phyloP scores from a whole-genome alignment of 768 basidiomycete species.

The Pleurotus ostreatus region DNA sequence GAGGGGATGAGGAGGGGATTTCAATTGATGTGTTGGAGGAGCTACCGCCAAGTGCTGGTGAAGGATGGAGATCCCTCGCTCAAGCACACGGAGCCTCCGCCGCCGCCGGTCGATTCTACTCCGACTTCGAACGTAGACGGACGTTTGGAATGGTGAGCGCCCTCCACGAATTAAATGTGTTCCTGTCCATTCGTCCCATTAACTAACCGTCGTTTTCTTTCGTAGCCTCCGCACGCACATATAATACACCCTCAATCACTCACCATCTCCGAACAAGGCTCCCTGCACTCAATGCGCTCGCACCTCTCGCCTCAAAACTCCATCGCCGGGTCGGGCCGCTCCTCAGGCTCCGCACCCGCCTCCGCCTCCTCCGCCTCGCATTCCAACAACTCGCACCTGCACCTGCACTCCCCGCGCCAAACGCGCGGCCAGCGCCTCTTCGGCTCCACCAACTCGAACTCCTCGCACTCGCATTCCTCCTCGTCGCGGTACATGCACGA shows the following conservation, averaged over 20 bases:
- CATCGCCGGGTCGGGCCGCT: constrained; percentile 28
- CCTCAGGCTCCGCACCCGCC: constrained; percentile 50
- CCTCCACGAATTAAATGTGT: neutral
- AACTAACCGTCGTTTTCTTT: constrained; percentile 3
- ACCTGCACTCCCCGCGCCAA: neutral
- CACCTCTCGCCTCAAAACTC: constrained; percentile 37
- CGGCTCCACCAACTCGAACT: constrained; percentile 46
- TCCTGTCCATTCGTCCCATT: neutral
- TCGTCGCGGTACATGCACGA: constrained; percentile 31
- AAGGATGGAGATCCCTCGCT: constrained; percentile 57
- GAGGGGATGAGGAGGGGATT: constrained; percentile 28
- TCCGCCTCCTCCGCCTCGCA: constrained; percentile 26
- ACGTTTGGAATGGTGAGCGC: constrained; percentile 63
- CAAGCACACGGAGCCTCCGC: constrained; percentile 22
- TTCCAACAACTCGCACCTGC: neutral
- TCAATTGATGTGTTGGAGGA: constrained; percentile 65
- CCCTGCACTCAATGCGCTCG: constrained; percentile 61
- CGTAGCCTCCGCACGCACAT: constrained; percentile 30
- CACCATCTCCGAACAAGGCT: constrained; percentile 57
- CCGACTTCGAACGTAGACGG: constrained; percentile 36
- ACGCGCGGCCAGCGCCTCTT: no score
- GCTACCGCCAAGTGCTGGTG: constrained; percentile 58
- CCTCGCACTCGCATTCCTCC: constrained; percentile 48
- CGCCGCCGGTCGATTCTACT: constrained; percentile 13
- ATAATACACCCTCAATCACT: constrained; percentile 35